Base-by-base conservation (phyloP, 2,329 filamentous ascomycete species). In the Epichloe uncinata region DNA sequence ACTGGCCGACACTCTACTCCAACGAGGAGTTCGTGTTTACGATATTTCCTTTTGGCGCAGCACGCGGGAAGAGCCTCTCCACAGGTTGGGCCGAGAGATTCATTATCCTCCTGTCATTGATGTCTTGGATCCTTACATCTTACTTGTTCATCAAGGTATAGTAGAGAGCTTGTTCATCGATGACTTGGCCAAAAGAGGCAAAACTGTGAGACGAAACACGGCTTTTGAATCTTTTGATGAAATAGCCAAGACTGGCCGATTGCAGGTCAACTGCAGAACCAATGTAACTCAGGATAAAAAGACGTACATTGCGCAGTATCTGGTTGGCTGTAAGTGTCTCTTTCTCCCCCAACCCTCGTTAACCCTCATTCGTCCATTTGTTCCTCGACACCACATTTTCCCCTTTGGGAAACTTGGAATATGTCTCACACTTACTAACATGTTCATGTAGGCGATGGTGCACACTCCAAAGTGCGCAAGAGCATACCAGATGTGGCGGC, bases 31-130 rank as follows among this genome's bases (percentile, higher is more conserved):
- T 46, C 78, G 77, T 43, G 78, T 88, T 42, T 85, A 84, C 64
- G 84, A 88, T 59, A 87, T 88, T 53, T 74, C 79, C 42, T 87
- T 87, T 62, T 88, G 84, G 82, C 73, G 79, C 61, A 70, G 72
- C 50, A 76, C 72, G 2, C 61, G 66, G 34, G 66, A 71, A 15
- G 66, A 73, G 53, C 65, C 75, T 3, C 68, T 86, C 49, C 74
- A 73, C 51, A 76, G 84, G 50, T 74, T 81, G 18, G 77, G 77
- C 9, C 77, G 84, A 49, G 78, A 86, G 61, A 67, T 81, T 15
- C 84, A 87, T 62, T 88, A 87, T 60, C 84, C 81, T 6, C 73
- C 75, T 2, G 68, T 73, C 38, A 75, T 79, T 46, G 76, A 79
- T 57, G 73, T 79, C 9, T 59, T 79, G 47, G 73, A 78, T 53